Evolutionary conservation across 352 stramenopile genomes (phyloP).

Genomic region (Pythium sp.): DNA sequence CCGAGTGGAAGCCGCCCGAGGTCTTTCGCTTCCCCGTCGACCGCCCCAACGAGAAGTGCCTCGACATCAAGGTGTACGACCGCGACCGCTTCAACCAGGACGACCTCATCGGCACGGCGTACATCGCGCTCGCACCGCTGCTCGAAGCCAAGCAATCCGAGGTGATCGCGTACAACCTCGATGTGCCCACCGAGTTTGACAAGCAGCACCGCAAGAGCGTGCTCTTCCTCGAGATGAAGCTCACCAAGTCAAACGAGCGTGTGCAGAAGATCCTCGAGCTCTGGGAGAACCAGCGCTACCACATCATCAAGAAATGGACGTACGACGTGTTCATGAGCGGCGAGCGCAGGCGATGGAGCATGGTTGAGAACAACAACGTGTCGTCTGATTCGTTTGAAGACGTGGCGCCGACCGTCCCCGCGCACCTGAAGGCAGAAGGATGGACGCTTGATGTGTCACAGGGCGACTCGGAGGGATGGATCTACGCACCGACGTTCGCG

Average conservation of each 20-base stretch:
- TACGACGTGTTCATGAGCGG: slow-evolving; percentile 50
- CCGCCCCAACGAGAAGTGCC: slow-evolving; percentile 46
- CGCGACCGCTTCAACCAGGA: slow-evolving; percentile 60
- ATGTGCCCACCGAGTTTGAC: slow-evolving; percentile 52
- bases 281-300: slow-evolving; percentile 85
- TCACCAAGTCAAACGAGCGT: slow-evolving; percentile 39
- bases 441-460: slow-evolving; percentile 80
- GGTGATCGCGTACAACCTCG: slow-evolving; percentile 50
- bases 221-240: slow-evolving; percentile 59
- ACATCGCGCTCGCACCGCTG: slow-evolving; percentile 48
- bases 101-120: slow-evolving; percentile 52
- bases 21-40: slow-evolving; percentile 62
- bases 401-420: slow-evolving; percentile 56
- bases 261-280: slow-evolving; percentile 74
- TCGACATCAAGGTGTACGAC: slow-evolving; percentile 63
- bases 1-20: slow-evolving; percentile 50
- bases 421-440: slow-evolving; percentile 49
- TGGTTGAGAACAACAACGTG: slow-evolving; percentile 54
- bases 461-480: slow-evolving; percentile 79
- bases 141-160: slow-evolving; percentile 42
- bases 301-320: slow-evolving; percentile 76
- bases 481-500: slow-evolving; percentile 75
- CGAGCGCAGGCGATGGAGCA: slow-evolving; percentile 75
- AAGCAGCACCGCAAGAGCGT: slow-evolving; percentile 61
- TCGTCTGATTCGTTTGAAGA: slow-evolving; percentile 67